Conservation (phyloP, 495 filamentous ascomycete species). For the Penicillium crystallinum region DNA sequence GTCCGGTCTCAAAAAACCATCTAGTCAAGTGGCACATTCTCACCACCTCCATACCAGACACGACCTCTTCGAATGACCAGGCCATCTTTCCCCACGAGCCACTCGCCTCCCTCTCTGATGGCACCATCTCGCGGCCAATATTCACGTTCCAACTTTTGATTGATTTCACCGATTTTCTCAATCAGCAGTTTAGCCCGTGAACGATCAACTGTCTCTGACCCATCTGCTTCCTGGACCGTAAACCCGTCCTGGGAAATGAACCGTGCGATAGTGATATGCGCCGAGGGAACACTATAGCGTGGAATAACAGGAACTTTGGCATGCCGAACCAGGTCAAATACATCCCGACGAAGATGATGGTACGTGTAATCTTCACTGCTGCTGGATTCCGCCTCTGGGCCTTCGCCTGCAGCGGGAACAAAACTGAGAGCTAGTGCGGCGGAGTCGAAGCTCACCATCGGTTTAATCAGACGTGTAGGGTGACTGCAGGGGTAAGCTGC, state of each 20-base stretch:
- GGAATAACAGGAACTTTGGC: constrained; percentile 57
- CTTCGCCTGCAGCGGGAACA: constrained; percentile 62
- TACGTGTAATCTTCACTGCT: constrained; percentile 64
- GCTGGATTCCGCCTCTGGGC: background rate
- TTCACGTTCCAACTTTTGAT: constrained; percentile 56
- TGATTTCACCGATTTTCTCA: constrained; percentile 63
- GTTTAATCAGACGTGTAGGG: constrained; percentile 66
- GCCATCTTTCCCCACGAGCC: constrained; percentile 67
- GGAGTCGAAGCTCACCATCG: constrained; percentile 71
- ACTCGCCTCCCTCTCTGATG: constrained; percentile 45
- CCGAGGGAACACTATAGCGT: constrained; percentile 74
- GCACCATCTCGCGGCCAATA: constrained; percentile 54
- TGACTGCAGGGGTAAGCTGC: constrained; percentile 53
- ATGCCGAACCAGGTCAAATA: constrained; percentile 52
- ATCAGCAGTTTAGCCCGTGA: constrained; percentile 55
- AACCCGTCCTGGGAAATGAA: constrained; percentile 58
- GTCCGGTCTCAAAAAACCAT: background rate
- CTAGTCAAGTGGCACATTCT: constrained; percentile 37
- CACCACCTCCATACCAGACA: constrained; percentile 77
- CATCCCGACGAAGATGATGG: constrained; percentile 75
- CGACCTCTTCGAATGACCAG: constrained; percentile 61
- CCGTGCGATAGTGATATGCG: constrained; percentile 75
- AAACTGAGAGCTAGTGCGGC: constrained; percentile 77
- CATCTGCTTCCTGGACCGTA: constrained; percentile 27
- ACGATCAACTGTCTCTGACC: constrained; percentile 26